Percentiles rank a stretch among this genome's conserved stretches.
Evolutionary conservation across 345 rosid genomes (phyloP).

Genomic region (Arabidopsis thaliana): DNA sequence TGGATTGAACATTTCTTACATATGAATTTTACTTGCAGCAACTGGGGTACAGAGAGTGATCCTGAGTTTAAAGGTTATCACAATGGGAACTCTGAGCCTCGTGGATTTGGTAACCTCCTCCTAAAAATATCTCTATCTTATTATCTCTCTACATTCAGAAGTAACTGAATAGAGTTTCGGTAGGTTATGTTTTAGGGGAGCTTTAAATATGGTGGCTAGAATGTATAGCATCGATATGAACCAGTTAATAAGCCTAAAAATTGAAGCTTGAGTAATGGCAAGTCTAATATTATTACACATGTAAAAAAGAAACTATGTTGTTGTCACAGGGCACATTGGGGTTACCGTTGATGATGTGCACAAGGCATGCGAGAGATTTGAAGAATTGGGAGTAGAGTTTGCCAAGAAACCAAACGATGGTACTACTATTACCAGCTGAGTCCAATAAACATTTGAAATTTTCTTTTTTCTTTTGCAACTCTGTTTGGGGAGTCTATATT

Average conservation of each 20-base stretch:
- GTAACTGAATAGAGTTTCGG: neutral
- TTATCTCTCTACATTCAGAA: slow-evolving; percentile 15
- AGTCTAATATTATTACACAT: neutral
- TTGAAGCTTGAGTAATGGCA: neutral
- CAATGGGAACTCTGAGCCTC: slow-evolving; percentile 92
- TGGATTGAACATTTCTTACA: slow-evolving; percentile 29
- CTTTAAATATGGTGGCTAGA: slow-evolving; percentile 1
- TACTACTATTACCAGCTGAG: slow-evolving; percentile 38
- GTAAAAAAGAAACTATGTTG: neutral
- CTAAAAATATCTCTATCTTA: neutral
- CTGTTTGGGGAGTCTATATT: neutral
- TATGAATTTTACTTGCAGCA: slow-evolving; percentile 55
- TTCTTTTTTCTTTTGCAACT: neutral
- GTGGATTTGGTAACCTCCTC: slow-evolving; percentile 71
- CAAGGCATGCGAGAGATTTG: slow-evolving; percentile 97
- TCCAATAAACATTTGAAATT: neutral
- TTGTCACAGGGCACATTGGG: slow-evolving; percentile 82
- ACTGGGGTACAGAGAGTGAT: slow-evolving; percentile 96
- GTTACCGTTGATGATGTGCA: slow-evolving; percentile 87
- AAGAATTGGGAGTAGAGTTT: slow-evolving; percentile 87
- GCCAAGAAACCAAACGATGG: slow-evolving; percentile 84
- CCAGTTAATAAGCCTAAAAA: neutral
- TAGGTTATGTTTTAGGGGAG: neutral
- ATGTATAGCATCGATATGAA: neutral
- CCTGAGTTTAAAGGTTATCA: slow-evolving; percentile 91